Conservation (phyloP, 2,329 filamentous ascomycete species). For the Geosmithia putterillii region DNA sequence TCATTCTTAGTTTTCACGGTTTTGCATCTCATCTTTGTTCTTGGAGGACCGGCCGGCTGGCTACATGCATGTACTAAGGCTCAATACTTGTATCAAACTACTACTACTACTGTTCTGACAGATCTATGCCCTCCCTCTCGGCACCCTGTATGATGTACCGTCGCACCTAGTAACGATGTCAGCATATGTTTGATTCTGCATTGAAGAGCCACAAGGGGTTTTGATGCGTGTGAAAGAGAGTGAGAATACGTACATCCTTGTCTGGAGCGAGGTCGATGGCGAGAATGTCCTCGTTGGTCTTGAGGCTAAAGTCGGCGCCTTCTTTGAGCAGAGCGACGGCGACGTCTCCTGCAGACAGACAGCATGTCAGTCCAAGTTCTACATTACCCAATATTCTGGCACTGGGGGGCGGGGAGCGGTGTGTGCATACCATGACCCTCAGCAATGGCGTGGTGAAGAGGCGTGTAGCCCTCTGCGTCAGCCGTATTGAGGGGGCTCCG, state of each 20-base stretch:
- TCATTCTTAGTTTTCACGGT: slow-evolving; percentile 5
- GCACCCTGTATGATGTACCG: slow-evolving; percentile 67
- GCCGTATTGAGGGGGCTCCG: slow-evolving; percentile 73
- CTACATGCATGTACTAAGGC: too few relatives aligned
- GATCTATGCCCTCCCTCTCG: slow-evolving; percentile 71
- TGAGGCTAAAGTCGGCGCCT: slow-evolving; percentile 72
- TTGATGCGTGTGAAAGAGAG: slow-evolving; percentile 2
- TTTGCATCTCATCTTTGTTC: neutral
- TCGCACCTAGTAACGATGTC: slow-evolving; percentile 40
- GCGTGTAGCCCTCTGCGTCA: slow-evolving; percentile 73
- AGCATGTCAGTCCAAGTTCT: neutral
- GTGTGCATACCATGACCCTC: slow-evolving; percentile 51
- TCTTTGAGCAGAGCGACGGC: slow-evolving; percentile 73
- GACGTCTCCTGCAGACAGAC: slow-evolving; percentile 52
- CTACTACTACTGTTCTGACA: slow-evolving; percentile 14
- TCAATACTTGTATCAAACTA: too few relatives aligned
- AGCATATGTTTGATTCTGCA: too few relatives aligned
- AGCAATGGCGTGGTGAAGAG: slow-evolving; percentile 76
- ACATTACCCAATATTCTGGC: neutral
- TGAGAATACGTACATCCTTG: slow-evolving; percentile 48
- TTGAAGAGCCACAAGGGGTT: too few relatives aligned
- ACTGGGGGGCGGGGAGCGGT: neutral
- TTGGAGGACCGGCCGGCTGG: too few relatives aligned
- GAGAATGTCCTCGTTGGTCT: slow-evolving; percentile 55
- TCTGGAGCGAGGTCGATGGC: slow-evolving; percentile 80